Conservation (phyloP, 2,329 filamentous ascomycete genomes). For the Penicillium verrucosum region DNA sequence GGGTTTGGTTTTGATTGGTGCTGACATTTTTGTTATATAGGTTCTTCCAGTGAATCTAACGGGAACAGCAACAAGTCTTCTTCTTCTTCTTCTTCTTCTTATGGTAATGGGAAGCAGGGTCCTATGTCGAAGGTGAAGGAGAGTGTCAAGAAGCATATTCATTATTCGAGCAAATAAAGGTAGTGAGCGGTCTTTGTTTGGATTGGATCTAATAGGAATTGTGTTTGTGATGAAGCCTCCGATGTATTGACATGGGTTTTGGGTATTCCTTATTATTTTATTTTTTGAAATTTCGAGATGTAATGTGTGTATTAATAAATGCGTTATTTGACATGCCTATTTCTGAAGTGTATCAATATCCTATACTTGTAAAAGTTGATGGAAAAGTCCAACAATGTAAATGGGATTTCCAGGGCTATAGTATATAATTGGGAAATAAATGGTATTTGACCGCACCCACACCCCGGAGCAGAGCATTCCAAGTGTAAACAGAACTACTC, state of each 20-base stretch:
- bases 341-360: constrained; percentile 6
- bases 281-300: neutral
- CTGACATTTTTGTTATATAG: neutral
- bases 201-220: neutral
- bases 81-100: neutral
- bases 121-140: constrained; percentile 24
- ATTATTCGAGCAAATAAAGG: constrained; percentile 7
- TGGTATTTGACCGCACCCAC: neutral
- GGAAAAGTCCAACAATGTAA: neutral
- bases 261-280: too few species aligned
- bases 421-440: neutral
- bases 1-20: neutral
- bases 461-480: neutral
- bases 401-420: too few species aligned
- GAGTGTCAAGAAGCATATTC: constrained; percentile 18
- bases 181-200: too few species aligned
- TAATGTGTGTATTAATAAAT: neutral
- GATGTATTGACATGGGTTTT: neutral
- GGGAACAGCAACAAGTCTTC: constrained; percentile 1
- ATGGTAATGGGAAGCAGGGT: constrained; percentile 12
- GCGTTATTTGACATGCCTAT: neutral
- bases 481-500: constrained; percentile 24
- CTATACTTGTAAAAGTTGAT: neutral
- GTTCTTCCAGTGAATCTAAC: neutral
- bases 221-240: neutral